A percentile compares a stretch with the other conserved stretches of the same genome.
These are phyloP conservation scores for Phaffia tasmanica DNA, from an alignment of 768 basidiomycete species.

Conservation along the genomic window DNA sequence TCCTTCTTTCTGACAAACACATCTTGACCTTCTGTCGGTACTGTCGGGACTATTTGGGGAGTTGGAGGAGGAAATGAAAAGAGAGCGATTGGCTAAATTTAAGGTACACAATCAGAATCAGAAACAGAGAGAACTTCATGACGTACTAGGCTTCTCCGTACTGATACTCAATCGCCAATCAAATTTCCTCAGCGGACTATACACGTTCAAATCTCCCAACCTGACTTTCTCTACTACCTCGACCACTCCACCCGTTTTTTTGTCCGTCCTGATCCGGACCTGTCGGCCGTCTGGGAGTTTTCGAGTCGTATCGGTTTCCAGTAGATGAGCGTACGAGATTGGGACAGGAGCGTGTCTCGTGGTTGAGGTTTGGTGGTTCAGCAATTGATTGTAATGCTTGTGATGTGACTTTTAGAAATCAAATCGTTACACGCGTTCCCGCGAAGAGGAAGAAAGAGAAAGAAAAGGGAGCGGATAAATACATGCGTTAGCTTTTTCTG, in stretches of 20 bases:
- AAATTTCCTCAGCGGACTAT: constrained; percentile 63
- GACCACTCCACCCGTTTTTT: constrained; percentile 55
- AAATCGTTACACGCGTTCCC: too few relatives aligned
- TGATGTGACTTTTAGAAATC: constrained; percentile 57
- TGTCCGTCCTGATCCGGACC: constrained; percentile 72
- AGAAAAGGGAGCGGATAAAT: background rate
- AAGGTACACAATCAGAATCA: background rate
- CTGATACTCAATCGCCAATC: constrained; percentile 93
- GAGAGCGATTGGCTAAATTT: background rate
- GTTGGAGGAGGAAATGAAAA: background rate
- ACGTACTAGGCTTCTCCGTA: constrained; percentile 74
- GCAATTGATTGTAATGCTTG: constrained; percentile 66
- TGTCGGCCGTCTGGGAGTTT: constrained; percentile 42
- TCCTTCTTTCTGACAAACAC: constrained; percentile 55
- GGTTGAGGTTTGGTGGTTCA: constrained; percentile 58
- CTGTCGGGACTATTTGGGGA: background rate
- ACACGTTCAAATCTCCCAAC: constrained; percentile 77
- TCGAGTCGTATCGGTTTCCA: constrained; percentile 57
- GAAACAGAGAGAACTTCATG: background rate
- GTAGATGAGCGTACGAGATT: constrained; percentile 63
- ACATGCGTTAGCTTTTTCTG: background rate
- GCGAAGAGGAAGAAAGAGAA: background rate
- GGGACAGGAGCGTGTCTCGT: constrained; percentile 48
- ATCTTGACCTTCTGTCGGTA: background rate
- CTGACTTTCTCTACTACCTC: constrained; percentile 69